phyloP scores from a whole-genome alignment of 202 grass and related monocot species.

The Musa balbisiana region DNA sequence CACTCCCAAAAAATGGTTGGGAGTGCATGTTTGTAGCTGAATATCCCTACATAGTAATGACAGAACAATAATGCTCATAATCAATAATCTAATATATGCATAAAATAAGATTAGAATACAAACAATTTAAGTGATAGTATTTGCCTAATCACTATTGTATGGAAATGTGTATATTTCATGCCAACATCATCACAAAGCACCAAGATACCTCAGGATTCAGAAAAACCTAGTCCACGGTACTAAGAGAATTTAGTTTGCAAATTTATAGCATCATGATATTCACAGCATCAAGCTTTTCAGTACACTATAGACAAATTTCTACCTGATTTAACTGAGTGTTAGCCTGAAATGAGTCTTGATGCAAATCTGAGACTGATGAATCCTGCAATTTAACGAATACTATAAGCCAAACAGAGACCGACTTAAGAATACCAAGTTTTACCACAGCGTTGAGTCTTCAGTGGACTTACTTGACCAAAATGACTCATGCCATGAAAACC shows the following conservation, averaged over 20 bases:
- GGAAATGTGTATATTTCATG: background rate
- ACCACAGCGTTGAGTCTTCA: background rate
- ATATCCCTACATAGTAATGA: slow-evolving; percentile 41
- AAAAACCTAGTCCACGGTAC: background rate
- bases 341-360: slow-evolving; percentile 43
- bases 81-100: background rate
- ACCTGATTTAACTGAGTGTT: slow-evolving; percentile 53
- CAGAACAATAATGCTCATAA: slow-evolving; percentile 1
- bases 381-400: slow-evolving; percentile 35
- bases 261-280: background rate
- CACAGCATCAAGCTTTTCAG: background rate
- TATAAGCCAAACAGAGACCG: slow-evolving; percentile 6
- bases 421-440: background rate
- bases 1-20: slow-evolving; percentile 44
- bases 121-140: background rate
- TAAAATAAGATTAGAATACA: background rate
- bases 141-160: background rate
- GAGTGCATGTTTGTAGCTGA: slow-evolving; percentile 33
- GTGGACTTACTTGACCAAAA: slow-evolving; percentile 44
- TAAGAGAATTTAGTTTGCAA: background rate
- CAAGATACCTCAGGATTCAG: background rate
- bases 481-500: slow-evolving; percentile 35
- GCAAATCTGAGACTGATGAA: slow-evolving; percentile 37
- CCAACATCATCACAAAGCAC: background rate
- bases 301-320: background rate